Conservation (phyloP, 1,284 basidiomycete species). For the Ustilago loliicola region DNA sequence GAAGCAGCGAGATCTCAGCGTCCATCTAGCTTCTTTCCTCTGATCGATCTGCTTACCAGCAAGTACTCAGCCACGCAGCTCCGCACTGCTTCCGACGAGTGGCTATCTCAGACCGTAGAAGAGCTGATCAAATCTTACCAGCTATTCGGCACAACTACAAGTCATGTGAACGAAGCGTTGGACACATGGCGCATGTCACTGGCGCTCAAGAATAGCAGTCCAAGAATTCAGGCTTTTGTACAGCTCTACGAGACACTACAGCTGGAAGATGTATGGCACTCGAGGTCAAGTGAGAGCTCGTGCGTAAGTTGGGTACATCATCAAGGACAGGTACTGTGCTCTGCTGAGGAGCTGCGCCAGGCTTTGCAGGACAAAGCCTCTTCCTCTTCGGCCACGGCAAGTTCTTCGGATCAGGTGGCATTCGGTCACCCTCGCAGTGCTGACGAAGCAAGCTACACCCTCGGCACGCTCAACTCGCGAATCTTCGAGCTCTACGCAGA, state of each 20-base stretch:
- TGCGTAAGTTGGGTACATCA: constrained; percentile 62
- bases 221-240: constrained; percentile 61
- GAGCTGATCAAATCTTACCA: constrained; percentile 15
- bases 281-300: constrained; percentile 70
- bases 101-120: constrained; percentile 19
- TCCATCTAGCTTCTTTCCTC: constrained; percentile 49
- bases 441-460: neutral
- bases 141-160: constrained; percentile 12
- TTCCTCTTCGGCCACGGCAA: neutral
- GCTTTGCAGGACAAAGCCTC: constrained; percentile 19
- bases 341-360: constrained; percentile 34
- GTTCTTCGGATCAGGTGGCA: constrained; percentile 43
- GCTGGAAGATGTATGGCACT: constrained; percentile 37
- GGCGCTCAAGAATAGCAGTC: constrained; percentile 56
- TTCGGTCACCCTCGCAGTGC: constrained; percentile 52
- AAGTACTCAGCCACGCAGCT: constrained; percentile 17
- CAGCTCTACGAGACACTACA: constrained; percentile 55
- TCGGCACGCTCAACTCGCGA: neutral
- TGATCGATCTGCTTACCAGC: constrained; percentile 46
- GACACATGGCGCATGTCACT: constrained; percentile 57
- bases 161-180: constrained; percentile 16
- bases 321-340: constrained; percentile 51
- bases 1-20: constrained; percentile 73
- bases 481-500: constrained; percentile 61
- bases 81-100: constrained; percentile 25